phyloP scores from a whole-genome alignment of 1,139 yeast species.

The Meyerozyma smithsonii region DNA sequence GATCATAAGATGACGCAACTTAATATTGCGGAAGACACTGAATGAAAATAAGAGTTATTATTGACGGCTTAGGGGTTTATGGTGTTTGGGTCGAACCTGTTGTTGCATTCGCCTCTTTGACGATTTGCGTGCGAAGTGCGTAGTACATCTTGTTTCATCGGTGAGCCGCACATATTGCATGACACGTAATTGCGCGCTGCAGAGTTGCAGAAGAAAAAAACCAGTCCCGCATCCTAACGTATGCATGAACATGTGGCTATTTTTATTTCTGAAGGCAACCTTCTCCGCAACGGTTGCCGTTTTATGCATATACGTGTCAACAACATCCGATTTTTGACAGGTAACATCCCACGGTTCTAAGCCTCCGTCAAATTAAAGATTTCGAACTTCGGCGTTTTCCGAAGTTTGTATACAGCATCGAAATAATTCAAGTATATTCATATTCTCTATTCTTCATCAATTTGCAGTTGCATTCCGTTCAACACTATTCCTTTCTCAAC shows the following conservation, averaged over 20 bases:
- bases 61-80: too few species aligned
- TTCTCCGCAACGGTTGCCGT: background rate
- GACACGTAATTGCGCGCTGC: background rate
- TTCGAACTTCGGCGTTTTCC: too few species aligned
- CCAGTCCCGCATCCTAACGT: background rate
- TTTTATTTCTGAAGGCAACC: too few species aligned
- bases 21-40: too few species aligned
- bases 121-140: background rate
- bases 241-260: too few species aligned
- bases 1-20: too few species aligned
- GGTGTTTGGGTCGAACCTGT: background rate
- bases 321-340: background rate
- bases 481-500: conserved; percentile 31
- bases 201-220: background rate
- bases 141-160: conserved; percentile 1
- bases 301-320: background rate
- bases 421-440: too few species aligned
- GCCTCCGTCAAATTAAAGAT: too few species aligned
- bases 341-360: too few species aligned
- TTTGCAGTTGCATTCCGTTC: conserved; percentile 22
- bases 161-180: background rate
- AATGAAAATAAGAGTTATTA: too few species aligned
- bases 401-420: too few species aligned
- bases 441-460: conserved; percentile 14
- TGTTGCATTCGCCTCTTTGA: background rate